phyloP scores from a whole-genome alignment of 129 eudicot species.

The Artemisia argyi region DNA sequence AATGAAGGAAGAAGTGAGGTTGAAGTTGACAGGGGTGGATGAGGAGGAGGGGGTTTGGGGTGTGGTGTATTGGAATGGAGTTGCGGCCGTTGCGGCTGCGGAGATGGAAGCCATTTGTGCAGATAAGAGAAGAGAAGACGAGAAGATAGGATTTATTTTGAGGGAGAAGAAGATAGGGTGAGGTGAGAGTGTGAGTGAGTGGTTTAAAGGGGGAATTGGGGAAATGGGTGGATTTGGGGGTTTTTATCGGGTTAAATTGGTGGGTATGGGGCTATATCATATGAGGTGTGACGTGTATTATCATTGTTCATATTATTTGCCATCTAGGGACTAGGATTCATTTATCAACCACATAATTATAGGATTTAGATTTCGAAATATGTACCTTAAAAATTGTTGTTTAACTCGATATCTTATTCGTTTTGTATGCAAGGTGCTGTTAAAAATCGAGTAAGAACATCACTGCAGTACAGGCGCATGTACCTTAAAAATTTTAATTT shows the following conservation, averaged over 20 bases:
- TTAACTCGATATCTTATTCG: too few species aligned
- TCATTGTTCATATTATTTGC: conserved; percentile 28
- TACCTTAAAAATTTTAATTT: too few species aligned
- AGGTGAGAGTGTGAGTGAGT: background rate
- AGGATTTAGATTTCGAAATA: background rate
- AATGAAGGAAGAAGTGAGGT: background rate
- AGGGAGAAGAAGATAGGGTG: conserved; percentile 27
- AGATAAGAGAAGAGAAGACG: conserved; percentile 25
- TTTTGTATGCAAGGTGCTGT: too few species aligned
- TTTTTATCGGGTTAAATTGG: conserved; percentile 23
- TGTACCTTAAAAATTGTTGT: too few species aligned
- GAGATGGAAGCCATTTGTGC: conserved; percentile 41
- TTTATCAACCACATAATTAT: conserved; percentile 4
- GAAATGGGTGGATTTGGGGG: conserved; percentile 15
- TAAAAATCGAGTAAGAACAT: too few species aligned
- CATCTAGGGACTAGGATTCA: conserved; percentile 22
- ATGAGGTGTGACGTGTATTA: conserved; percentile 35
- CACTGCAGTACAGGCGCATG: too few species aligned
- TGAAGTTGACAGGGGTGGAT: background rate
- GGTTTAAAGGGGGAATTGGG: background rate
- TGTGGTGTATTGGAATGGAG: conserved; percentile 30
- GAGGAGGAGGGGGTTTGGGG: conserved; percentile 19
- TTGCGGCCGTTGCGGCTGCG: conserved; percentile 42
- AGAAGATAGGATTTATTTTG: too few species aligned
- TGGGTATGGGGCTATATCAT: conserved; percentile 22